Evolutionary conservation across 2,329 filamentous ascomycete genomes (phyloP).

Genomic region (Claviceps sp.): DNA sequence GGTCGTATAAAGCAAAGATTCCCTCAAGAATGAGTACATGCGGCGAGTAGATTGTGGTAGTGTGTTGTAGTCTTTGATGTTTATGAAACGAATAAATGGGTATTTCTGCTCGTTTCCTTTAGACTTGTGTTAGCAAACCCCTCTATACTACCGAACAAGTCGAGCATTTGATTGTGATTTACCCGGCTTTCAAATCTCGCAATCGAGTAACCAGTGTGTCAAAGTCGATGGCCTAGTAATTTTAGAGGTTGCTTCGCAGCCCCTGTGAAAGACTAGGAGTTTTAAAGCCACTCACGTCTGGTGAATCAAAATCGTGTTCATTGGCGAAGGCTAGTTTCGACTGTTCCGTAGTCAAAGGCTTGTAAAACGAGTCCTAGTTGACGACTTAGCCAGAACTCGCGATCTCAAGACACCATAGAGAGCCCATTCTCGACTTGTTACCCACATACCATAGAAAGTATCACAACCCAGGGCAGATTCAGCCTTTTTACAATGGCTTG

Average conservation of each 20-base stretch:
- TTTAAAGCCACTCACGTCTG: conserved; percentile 37
- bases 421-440: not conserved
- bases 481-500: conserved; percentile 81
- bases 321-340: conserved; percentile 73
- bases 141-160: not conserved
- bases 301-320: conserved; percentile 92
- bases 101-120: conserved; percentile 74
- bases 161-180: conserved; percentile 18
- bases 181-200: conserved; percentile 83
- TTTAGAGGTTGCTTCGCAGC: conserved; percentile 1
- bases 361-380: conserved; percentile 91
- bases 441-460: conserved; percentile 73
- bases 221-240: conserved; percentile 68
- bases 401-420: not conserved
- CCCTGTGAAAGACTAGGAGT: not conserved
- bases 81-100: conserved; percentile 92
- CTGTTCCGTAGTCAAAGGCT: conserved; percentile 66
- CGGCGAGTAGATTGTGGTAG: conserved; percentile 86
- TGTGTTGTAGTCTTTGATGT: conserved; percentile 66
- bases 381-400: conserved; percentile 10
- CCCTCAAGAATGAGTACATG: conserved; percentile 93
- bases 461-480: conserved; percentile 94
- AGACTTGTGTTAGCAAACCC: not conserved
- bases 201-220: conserved; percentile 71
- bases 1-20: conserved; percentile 88